A percentile compares a stretch with the other conserved stretches of the same genome.
These are phyloP conservation scores for Cryptococcus neoformans DNA, from an alignment of 1,284 basidiomycete genomes.

Conservation along the genomic window DNA sequence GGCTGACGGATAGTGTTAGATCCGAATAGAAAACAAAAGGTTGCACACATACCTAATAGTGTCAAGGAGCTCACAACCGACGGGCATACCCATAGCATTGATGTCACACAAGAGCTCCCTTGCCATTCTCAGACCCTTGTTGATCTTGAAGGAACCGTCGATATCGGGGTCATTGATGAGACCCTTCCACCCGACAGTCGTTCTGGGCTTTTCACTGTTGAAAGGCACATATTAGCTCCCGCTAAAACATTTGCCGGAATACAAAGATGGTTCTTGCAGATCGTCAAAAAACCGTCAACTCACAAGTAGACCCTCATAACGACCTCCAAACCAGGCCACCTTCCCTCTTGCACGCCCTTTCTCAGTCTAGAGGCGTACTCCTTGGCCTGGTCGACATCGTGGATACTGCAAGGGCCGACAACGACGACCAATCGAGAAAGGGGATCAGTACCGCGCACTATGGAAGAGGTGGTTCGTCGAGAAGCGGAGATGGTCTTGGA, in stretches of 20 bases:
- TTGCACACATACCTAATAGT: slow-evolving; percentile 36
- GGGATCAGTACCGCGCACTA: slow-evolving; percentile 73
- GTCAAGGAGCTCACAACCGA: slow-evolving; percentile 79
- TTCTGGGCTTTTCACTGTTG: slow-evolving; percentile 52
- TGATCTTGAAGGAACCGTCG: slow-evolving; percentile 63
- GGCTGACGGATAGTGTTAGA: slow-evolving; percentile 59
- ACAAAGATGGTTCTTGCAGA: background rate
- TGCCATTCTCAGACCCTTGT: slow-evolving; percentile 91
- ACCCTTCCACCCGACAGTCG: slow-evolving; percentile 92
- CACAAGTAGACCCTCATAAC: slow-evolving; percentile 94
- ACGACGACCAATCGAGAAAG: slow-evolving; percentile 77
- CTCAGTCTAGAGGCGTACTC: slow-evolving; percentile 82
- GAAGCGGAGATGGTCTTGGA: slow-evolving; percentile 68
- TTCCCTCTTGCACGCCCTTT: slow-evolving; percentile 60
- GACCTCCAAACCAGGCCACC: slow-evolving; percentile 71
- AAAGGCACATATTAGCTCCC: background rate
- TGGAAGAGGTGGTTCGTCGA: slow-evolving; percentile 70
- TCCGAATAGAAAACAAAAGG: background rate
- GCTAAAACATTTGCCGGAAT: background rate
- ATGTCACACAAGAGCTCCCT: slow-evolving; percentile 84
- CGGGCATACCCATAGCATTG: slow-evolving; percentile 77
- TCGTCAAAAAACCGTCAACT: slow-evolving; percentile 8
- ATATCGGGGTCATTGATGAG: slow-evolving; percentile 71
- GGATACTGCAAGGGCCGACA: slow-evolving; percentile 95
- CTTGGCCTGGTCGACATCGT: slow-evolving; percentile 80